phyloP scores from a whole-genome alignment of 164 flowering plant genomes.

The Buxus sempervirens region DNA sequence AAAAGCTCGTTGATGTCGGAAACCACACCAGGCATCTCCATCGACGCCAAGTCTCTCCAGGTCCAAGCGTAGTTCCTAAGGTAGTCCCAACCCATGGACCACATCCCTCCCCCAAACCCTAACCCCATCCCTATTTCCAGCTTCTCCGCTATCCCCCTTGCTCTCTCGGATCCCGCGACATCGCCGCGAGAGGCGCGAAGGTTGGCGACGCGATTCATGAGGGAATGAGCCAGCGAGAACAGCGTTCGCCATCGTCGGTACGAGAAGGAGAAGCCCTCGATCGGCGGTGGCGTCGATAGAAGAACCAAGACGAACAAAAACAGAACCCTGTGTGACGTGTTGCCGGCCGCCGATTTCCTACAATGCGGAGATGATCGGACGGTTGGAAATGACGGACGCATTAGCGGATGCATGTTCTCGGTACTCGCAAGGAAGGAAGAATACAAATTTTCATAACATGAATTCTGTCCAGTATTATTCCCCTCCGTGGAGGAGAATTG shows the following conservation, averaged over 20 bases:
- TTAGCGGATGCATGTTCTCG: too few relatives aligned
- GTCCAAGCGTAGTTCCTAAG: conserved; percentile 58
- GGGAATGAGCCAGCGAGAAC: conserved; percentile 29
- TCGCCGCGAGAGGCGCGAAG: conserved; percentile 59
- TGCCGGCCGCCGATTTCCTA: not conserved
- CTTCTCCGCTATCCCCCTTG: conserved; percentile 37
- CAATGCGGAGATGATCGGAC: not conserved
- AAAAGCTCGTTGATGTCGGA: conserved; percentile 46
- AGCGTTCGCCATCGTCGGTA: conserved; percentile 10
- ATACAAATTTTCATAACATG: too few relatives aligned
- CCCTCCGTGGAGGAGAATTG: too few relatives aligned
- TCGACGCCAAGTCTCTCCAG: conserved; percentile 41
- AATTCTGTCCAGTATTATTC: too few relatives aligned
- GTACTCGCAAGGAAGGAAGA: too few relatives aligned
- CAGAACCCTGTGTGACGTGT: not conserved
- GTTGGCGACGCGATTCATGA: conserved; percentile 53
- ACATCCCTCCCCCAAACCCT: conserved; percentile 31
- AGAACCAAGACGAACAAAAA: conserved; percentile 2
- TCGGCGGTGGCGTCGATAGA: conserved; percentile 1
- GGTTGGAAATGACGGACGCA: not conserved
- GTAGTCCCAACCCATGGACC: conserved; percentile 54
- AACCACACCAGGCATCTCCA: conserved; percentile 28
- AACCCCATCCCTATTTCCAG: conserved; percentile 37
- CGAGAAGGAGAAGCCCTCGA: conserved; percentile 1
- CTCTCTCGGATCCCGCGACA: conserved; percentile 40